Evolutionary conservation across 805 yeast genomes (phyloP).

Genomic region (Monosporozyma servazzii): DNA sequence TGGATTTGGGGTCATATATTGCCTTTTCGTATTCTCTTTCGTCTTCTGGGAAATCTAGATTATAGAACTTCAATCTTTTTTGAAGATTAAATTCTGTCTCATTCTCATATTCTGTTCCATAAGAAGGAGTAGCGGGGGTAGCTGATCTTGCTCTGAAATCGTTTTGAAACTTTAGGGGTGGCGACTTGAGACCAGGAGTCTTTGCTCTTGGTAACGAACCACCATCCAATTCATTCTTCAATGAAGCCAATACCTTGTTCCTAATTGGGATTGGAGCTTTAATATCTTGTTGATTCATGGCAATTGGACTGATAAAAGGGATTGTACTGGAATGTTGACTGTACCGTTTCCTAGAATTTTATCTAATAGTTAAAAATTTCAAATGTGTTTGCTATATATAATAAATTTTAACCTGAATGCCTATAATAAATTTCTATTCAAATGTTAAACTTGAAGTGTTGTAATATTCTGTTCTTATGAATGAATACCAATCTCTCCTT

Average conservation of each 20-base stretch:
- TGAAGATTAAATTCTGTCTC: constrained; percentile 18
- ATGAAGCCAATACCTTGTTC: constrained; percentile 12
- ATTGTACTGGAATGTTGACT: not conserved
- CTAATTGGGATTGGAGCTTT: constrained; percentile 24
- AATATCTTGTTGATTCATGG: constrained; percentile 11
- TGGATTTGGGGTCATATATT: constrained; percentile 29
- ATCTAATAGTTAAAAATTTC: not conserved
- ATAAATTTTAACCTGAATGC: no score
- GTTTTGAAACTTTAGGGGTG: constrained; percentile 1
- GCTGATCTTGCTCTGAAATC: constrained; percentile 12
- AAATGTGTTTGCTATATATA: not conserved
- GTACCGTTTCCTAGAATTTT: not conserved
- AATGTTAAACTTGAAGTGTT: no score
- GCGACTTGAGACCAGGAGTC: constrained; percentile 6
- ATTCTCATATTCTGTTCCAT: constrained; percentile 15
- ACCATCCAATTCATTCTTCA: constrained; percentile 7
- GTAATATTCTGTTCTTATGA: no score
- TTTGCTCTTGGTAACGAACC: constrained; percentile 12
- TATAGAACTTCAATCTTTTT: constrained; percentile 34
- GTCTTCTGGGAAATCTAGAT: constrained; percentile 44
- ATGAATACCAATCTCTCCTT: no score
- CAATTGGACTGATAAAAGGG: not conserved
- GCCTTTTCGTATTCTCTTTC: constrained; percentile 25
- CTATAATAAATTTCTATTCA: no score
- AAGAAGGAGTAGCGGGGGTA: constrained; percentile 17